Percentiles rank a stretch among this genome's conserved stretches.
Evolutionary conservation across 257 asterid genomes (phyloP).

Genomic region (Lycium barbarum): DNA sequence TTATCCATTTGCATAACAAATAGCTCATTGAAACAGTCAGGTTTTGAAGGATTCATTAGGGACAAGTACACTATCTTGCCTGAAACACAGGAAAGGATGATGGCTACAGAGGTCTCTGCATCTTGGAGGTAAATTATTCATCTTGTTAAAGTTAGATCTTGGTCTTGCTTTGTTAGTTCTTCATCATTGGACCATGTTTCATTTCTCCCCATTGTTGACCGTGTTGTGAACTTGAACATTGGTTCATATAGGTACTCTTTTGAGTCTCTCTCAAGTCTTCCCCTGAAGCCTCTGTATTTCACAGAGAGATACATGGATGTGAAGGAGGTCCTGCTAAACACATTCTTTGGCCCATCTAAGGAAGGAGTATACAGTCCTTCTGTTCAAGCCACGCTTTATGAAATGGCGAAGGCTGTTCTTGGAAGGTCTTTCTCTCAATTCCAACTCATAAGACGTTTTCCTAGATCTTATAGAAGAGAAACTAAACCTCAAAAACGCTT

Average conservation of each 20-base stretch:
- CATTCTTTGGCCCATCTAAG: slow-evolving; percentile 81
- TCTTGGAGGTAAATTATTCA: slow-evolving; percentile 71
- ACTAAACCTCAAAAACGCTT: not conserved
- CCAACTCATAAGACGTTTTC: not conserved
- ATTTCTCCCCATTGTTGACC: slow-evolving; percentile 7
- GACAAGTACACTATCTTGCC: slow-evolving; percentile 90
- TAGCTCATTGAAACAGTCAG: slow-evolving; percentile 64
- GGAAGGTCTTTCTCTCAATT: slow-evolving; percentile 56
- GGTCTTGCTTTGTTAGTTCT: not conserved
- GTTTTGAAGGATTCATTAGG: slow-evolving; percentile 93
- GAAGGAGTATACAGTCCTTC: slow-evolving; percentile 95
- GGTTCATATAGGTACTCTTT: slow-evolving; percentile 66
- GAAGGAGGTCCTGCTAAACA: slow-evolving; percentile 63
- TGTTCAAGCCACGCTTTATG: slow-evolving; percentile 86
- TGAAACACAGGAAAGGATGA: slow-evolving; percentile 88
- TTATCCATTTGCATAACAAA: not conserved
- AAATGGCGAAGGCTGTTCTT: slow-evolving; percentile 84
- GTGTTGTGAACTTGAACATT: slow-evolving; percentile 16
- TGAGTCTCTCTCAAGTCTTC: slow-evolving; percentile 67
- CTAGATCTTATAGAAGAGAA: not conserved
- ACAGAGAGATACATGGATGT: slow-evolving; percentile 65
- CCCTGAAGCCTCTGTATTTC: slow-evolving; percentile 62
- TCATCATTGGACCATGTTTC: not conserved
- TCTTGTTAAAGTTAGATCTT: slow-evolving; percentile 1
- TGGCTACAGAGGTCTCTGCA: slow-evolving; percentile 95